These are phyloP conservation scores for Verticillium zaregamsianum DNA, from an alignment of 2,329 filamentous ascomycete genomes.

Conservation along the genomic window DNA sequence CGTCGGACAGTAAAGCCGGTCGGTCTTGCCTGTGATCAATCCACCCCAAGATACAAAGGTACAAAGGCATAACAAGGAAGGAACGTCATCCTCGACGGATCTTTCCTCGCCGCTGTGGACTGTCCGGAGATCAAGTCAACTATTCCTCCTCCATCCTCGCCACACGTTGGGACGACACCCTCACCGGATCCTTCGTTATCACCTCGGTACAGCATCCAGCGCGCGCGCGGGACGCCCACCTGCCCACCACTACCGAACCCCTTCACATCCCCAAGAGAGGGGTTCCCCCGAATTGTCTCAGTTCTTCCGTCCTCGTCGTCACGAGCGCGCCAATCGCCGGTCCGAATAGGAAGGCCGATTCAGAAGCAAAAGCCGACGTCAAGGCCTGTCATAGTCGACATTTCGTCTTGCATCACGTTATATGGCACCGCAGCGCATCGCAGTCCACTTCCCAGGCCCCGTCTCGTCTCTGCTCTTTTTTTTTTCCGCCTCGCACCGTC, in stretches of 20 bases:
- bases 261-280: slow-evolving; percentile 5
- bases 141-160: background rate
- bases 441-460: background rate
- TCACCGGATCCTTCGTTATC: background rate
- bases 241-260: slow-evolving; percentile 4
- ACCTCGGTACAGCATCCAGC: background rate
- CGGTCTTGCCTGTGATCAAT: background rate
- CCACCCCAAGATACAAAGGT: too few species aligned
- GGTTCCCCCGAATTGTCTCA: slow-evolving; percentile 7
- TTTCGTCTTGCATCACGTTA: background rate
- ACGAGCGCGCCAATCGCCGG: slow-evolving; percentile 10
- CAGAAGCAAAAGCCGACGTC: background rate
- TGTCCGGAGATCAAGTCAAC: too few species aligned
- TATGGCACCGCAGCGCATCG: background rate
- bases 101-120: too few species aligned
- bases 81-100: too few species aligned
- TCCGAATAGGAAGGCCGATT: slow-evolving; percentile 14
- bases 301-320: slow-evolving; percentile 7
- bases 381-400: background rate
- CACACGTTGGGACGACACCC: background rate
- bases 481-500: background rate
- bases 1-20: background rate
- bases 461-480: background rate
- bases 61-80: too few species aligned
- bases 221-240: background rate